A percentile compares a stretch with the other conserved stretches of the same genome.
phyloP scores from a whole-genome alignment of 2,329 filamentous ascomycete species.

The Penicillium paneum region DNA sequence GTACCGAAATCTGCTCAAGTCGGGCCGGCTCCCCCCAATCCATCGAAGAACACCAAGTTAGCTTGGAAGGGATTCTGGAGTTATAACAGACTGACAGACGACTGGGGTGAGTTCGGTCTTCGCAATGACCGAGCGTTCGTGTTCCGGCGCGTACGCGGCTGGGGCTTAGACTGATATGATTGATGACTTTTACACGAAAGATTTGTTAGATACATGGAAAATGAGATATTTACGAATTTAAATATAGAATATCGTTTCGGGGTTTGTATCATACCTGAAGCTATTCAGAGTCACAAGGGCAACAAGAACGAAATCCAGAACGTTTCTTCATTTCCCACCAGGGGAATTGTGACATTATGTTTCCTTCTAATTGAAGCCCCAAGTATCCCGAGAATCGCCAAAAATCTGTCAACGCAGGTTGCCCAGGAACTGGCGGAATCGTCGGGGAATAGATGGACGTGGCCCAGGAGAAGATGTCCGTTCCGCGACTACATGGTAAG shows the following conservation, averaged over 20 bases:
- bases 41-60: constrained; percentile 77
- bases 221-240: background rate
- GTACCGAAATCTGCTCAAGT: constrained; percentile 52
- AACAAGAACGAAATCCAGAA: too few species aligned
- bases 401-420: background rate
- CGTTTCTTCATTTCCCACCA: too few species aligned
- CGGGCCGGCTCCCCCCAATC: constrained; percentile 29
- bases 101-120: constrained; percentile 77
- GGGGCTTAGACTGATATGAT: constrained; percentile 43
- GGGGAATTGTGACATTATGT: too few species aligned
- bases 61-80: constrained; percentile 87
- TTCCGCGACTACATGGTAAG: constrained; percentile 13
- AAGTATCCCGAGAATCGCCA: background rate
- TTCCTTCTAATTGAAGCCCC: background rate
- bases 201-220: background rate
- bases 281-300: too few species aligned
- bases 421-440: constrained; percentile 1
- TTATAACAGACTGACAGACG: constrained; percentile 84
- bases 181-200: constrained; percentile 9
- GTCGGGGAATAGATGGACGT: constrained; percentile 4
- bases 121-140: constrained; percentile 61
- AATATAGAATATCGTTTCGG: too few species aligned
- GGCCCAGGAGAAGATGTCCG: constrained; percentile 5
- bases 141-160: constrained; percentile 61
- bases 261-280: too few species aligned